phyloP scores from a whole-genome alignment of 164 flowering plant genomes.

The Protea cynaroides region DNA sequence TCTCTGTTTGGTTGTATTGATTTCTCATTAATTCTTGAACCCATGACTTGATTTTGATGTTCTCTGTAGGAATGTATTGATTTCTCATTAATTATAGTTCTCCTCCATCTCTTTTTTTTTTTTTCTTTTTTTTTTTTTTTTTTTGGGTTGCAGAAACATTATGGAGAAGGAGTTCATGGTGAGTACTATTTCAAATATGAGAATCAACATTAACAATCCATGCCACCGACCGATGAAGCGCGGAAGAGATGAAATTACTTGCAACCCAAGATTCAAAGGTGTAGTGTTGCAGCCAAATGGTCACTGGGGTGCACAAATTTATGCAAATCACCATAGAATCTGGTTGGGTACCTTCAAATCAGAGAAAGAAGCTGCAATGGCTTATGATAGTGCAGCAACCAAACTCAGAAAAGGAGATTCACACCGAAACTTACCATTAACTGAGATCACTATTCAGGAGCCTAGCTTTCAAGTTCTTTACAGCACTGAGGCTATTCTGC shows the following conservation, averaged over 20 bases:
- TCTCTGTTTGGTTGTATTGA: too few species aligned
- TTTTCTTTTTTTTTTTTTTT: too few species aligned
- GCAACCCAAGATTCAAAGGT: constrained; percentile 40
- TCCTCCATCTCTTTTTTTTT: too few species aligned
- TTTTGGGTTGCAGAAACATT: too few species aligned
- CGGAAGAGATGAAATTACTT: constrained; percentile 12
- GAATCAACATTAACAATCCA: not conserved
- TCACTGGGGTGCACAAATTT: constrained; percentile 66
- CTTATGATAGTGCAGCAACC: constrained; percentile 58
- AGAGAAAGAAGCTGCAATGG: constrained; percentile 58
- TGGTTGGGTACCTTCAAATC: constrained; percentile 70
- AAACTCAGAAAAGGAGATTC: constrained; percentile 38
- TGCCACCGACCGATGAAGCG: constrained; percentile 16
- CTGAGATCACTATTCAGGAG: constrained; percentile 28
- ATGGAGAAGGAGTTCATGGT: constrained; percentile 18
- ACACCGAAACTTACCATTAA: constrained; percentile 46
- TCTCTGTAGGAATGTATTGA: too few species aligned
- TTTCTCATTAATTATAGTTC: too few species aligned
- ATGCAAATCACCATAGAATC: constrained; percentile 49
- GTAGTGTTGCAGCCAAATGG: constrained; percentile 56
- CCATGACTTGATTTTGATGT: too few species aligned
- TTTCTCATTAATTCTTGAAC: too few species aligned
- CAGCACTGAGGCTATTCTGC: constrained; percentile 26
- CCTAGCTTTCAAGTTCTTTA: constrained; percentile 33
- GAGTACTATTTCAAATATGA: constrained; percentile 14